Base-by-base conservation (phyloP, 1,139 yeast species). In the Suhomyces panamericanus region DNA sequence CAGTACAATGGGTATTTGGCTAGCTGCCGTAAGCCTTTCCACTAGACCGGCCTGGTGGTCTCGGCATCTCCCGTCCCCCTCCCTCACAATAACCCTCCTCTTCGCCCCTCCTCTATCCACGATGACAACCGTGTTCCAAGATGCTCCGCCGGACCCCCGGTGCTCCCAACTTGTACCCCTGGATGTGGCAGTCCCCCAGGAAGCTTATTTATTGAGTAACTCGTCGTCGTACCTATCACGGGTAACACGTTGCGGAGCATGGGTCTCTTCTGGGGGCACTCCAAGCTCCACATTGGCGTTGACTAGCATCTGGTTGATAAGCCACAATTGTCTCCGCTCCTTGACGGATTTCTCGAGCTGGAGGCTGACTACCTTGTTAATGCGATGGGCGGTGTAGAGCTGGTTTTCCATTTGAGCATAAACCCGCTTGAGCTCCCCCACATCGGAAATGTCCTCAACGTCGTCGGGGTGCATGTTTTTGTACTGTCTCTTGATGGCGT, bases 301-400 rank as follows among this genome's bases (percentile, higher is more conserved):
- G 35, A 86, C 55, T 20, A 85, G 59, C 27, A 70, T 53, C 57
- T 87, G 91, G 52, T 81, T 85, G 22, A 73, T 71, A 5, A 73
- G 52, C 85, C 87, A 81, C 35, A 75, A 62, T 39, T 65, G 64
- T 41, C 80, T 60, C 48, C 75, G 74, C 38, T 70, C 67, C 26
- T 60, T 53, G 11, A 70, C 63, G 7, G 73, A 57, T 4, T 55
- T 52, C 2, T 64, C 59, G 31, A 83, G 66, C 47, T 79, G 75
- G 4, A 54, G 55, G 12, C 70, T 69, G 32, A 85, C 70, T 13
- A 77, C 54, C 39, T 68, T 61, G 45, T 79, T 73, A 17, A 83
- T 69, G 45, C 73, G 76, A n/a, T 65, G 50, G 3, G 82, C 73
- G 62, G 88, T 82, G 30, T 42, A 43, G 29, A 67, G 56, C 36